These are phyloP conservation scores for Nymphaea colorata DNA, from an alignment of 164 flowering plant genomes.

Conservation along the genomic window DNA sequence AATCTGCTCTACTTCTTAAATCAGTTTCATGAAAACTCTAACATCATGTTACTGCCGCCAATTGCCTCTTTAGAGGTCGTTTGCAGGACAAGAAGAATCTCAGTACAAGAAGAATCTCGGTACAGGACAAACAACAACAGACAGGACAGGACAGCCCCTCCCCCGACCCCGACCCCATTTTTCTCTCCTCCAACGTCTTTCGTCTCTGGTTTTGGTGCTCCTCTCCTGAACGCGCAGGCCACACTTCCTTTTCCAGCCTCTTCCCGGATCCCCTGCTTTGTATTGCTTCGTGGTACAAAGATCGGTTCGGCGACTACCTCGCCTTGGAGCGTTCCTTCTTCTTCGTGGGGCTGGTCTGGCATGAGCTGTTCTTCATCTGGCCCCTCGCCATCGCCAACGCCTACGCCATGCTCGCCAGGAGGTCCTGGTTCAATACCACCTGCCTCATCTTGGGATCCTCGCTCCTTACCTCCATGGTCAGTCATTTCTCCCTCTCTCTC, in stretches of 20 bases:
- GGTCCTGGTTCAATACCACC: conserved; percentile 43
- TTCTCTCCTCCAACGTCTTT: too few relatives aligned
- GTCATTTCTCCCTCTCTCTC: not conserved
- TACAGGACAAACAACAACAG: too few relatives aligned
- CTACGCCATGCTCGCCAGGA: conserved; percentile 28
- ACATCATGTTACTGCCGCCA: too few relatives aligned
- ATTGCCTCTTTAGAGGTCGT: too few relatives aligned
- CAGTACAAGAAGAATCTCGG: too few relatives aligned
- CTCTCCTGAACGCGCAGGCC: conserved; percentile 46
- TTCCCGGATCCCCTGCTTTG: conserved; percentile 40
- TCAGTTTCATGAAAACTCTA: too few relatives aligned
- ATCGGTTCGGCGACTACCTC: conserved; percentile 41
- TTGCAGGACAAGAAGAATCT: too few relatives aligned
- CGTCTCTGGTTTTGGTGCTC: too few relatives aligned
- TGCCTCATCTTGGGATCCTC: conserved; percentile 64
- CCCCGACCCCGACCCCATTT: too few relatives aligned
- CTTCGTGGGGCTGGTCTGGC: conserved; percentile 49
- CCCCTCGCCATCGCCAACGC: conserved; percentile 49
- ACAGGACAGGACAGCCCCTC: too few relatives aligned
- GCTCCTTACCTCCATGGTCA: conserved; percentile 28
- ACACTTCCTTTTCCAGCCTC: conserved; percentile 24
- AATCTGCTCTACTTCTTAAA: too few relatives aligned
- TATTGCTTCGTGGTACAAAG: conserved; percentile 28
- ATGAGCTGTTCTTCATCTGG: conserved; percentile 59
- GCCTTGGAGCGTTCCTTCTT: conserved; percentile 50